Percentiles rank a stretch among this genome's conserved stretches.
These are phyloP conservation scores for Trametes gibbosa DNA, from an alignment of 768 basidiomycete species.

Conservation along the genomic window DNA sequence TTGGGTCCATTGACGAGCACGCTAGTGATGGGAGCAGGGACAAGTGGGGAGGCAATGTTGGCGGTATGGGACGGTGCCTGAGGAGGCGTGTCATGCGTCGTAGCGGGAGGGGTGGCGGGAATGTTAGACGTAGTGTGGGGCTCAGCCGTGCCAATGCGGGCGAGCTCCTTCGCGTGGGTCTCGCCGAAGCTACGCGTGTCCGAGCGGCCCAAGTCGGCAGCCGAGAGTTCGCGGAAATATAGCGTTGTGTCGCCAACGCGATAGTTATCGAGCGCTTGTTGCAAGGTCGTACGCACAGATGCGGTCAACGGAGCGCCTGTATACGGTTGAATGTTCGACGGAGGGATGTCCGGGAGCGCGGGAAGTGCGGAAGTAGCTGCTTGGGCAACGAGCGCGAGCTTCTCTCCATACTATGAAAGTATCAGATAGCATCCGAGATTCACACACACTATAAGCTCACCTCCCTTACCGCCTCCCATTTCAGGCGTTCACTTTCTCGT, in stretches of 20 bases:
- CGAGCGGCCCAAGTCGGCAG: constrained; percentile 60
- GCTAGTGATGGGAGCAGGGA: not conserved
- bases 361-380: constrained; percentile 61
- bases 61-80: constrained; percentile 13
- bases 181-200: constrained; percentile 84
- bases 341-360: constrained; percentile 67
- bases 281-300: constrained; percentile 68
- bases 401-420: constrained; percentile 68
- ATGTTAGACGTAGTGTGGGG: constrained; percentile 32
- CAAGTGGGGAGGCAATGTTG: constrained; percentile 9
- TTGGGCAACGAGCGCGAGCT: constrained; percentile 70
- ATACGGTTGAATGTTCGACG: constrained; percentile 55
- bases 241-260: constrained; percentile 63
- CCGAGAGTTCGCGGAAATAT: constrained; percentile 38
- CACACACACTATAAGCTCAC: constrained; percentile 35
- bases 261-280: constrained; percentile 77
- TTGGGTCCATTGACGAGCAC: not conserved
- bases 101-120: constrained; percentile 43
- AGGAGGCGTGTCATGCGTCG: constrained; percentile 16
- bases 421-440: not conserved
- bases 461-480: constrained; percentile 83
- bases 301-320: constrained; percentile 61
- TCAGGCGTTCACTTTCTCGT: constrained; percentile 68
- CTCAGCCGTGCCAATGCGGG: constrained; percentile 44
- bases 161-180: constrained; percentile 75